These are phyloP conservation scores for Paraglomus occultum DNA, from an alignment of 192 early-diverging fungal species.

Conservation along the genomic window DNA sequence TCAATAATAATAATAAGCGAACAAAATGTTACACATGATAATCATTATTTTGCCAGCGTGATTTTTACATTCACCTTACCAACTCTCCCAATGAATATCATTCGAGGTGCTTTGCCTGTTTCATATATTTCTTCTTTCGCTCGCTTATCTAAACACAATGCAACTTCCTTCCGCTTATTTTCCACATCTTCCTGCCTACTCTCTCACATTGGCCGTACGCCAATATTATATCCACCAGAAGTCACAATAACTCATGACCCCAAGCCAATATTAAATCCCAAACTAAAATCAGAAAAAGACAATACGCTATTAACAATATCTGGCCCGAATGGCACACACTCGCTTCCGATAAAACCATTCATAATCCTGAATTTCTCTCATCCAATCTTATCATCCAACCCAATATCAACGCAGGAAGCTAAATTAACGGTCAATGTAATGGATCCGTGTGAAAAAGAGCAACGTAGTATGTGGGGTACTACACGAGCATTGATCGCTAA, in stretches of 20 bases:
- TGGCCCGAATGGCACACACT: conserved; percentile 79
- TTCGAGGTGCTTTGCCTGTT: background rate
- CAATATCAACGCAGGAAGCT: conserved; percentile 35
- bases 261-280: conserved; percentile 64
- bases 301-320: conserved; percentile 69
- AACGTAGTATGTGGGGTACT: conserved; percentile 96
- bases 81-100: background rate
- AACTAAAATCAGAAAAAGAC: conserved; percentile 56
- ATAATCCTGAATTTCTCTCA: conserved; percentile 50
- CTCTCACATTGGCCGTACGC: conserved; percentile 82
- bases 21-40: too few relatives aligned
- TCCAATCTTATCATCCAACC: conserved; percentile 16
- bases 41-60: background rate
- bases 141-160: conserved; percentile 34
- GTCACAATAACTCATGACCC: conserved; percentile 69
- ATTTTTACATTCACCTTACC: background rate
- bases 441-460: conserved; percentile 64
- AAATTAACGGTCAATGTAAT: conserved; percentile 54
- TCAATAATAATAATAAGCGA: too few relatives aligned
- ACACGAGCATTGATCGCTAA: conserved; percentile 85
- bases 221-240: conserved; percentile 70
- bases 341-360: conserved; percentile 81
- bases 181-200: conserved; percentile 39
- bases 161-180: conserved; percentile 37
- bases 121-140: conserved; percentile 28